Percentiles rank a stretch among this genome's conserved stretches.
These are phyloP conservation scores for Lachancea cidri DNA, from an alignment of 805 yeast species.

Conservation along the genomic window DNA sequence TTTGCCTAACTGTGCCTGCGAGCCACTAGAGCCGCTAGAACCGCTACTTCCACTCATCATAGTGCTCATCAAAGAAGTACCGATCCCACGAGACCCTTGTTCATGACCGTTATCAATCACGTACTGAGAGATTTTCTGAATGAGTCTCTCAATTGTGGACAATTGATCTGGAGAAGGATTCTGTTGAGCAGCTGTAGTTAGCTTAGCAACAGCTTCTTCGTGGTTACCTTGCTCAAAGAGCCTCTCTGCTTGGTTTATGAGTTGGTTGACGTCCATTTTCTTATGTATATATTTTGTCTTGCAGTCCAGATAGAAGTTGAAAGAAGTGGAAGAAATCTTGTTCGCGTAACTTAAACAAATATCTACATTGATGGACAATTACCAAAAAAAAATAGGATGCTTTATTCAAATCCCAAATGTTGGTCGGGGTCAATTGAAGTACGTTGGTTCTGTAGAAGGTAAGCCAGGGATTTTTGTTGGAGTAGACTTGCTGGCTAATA, in stretches of 20 bases:
- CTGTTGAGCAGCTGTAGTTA: slow-evolving; percentile 24
- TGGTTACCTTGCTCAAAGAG: slow-evolving; percentile 21
- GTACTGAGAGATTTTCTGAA: slow-evolving; percentile 18
- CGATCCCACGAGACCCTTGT: slow-evolving; percentile 19
- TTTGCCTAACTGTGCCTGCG: slow-evolving; percentile 28
- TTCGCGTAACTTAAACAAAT: background rate
- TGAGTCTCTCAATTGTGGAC: slow-evolving; percentile 22
- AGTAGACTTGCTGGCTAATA: slow-evolving; percentile 61
- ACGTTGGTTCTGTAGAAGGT: slow-evolving; percentile 66
- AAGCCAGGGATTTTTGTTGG: slow-evolving; percentile 82
- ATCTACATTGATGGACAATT: slow-evolving; percentile 8
- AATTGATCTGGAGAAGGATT: slow-evolving; percentile 21
- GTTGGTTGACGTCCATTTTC: slow-evolving; percentile 14
- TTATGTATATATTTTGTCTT: background rate
- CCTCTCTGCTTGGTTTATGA: slow-evolving; percentile 21
- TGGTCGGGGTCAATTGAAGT: slow-evolving; percentile 62
- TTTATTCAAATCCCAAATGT: slow-evolving; percentile 57
- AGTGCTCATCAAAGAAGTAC: slow-evolving; percentile 20
- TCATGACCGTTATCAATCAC: slow-evolving; percentile 15
- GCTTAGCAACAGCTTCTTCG: slow-evolving; percentile 24
- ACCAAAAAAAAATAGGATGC: slow-evolving; percentile 27
- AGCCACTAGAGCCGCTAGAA: slow-evolving; percentile 17
- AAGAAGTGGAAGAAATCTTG: background rate
- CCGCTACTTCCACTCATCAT: slow-evolving; percentile 13
- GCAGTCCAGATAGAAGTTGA: background rate